Evolutionary conservation across 164 flowering plant genomes (phyloP).

Genomic region (Houttuynia cordata): DNA sequence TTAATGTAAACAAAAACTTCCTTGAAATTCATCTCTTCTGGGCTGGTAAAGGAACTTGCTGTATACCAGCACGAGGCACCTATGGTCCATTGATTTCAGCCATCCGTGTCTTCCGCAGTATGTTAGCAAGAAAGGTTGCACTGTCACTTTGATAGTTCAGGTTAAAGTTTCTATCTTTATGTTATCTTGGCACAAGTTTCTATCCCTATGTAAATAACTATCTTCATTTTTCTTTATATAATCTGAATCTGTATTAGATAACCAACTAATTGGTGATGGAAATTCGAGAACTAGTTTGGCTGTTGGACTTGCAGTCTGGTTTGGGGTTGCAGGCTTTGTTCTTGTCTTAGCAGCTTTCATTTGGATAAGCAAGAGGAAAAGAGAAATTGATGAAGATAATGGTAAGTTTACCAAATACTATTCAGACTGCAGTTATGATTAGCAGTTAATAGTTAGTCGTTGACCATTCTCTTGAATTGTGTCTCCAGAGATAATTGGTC

Average conservation of each 20-base stretch:
- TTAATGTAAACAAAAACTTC: slow-evolving; percentile 43
- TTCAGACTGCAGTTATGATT: background rate
- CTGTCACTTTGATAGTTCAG: too few species aligned
- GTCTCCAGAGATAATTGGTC: background rate
- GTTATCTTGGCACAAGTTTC: too few species aligned
- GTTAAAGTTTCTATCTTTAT: background rate
- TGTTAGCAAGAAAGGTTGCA: background rate
- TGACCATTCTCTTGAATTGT: slow-evolving; percentile 1
- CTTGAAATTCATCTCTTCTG: slow-evolving; percentile 85
- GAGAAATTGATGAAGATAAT: slow-evolving; percentile 26
- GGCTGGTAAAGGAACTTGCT: slow-evolving; percentile 96
- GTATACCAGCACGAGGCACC: slow-evolving; percentile 55
- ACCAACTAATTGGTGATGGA: slow-evolving; percentile 26
- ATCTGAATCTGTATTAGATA: slow-evolving; percentile 42
- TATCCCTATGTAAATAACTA: background rate
- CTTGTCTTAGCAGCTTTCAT: slow-evolving; percentile 17
- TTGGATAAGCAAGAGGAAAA: slow-evolving; percentile 21
- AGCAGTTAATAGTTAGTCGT: background rate
- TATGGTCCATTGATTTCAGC: slow-evolving; percentile 91
- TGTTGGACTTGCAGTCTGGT: slow-evolving; percentile 43
- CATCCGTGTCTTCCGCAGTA: slow-evolving; percentile 69
- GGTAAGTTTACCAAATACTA: slow-evolving; percentile 20
- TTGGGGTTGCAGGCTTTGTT: slow-evolving; percentile 25
- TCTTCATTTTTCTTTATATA: slow-evolving; percentile 22
- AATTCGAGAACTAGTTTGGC: slow-evolving; percentile 31